phyloP scores from a whole-genome alignment of 164 flowering plant species.

The Macadamia tetraphylla region DNA sequence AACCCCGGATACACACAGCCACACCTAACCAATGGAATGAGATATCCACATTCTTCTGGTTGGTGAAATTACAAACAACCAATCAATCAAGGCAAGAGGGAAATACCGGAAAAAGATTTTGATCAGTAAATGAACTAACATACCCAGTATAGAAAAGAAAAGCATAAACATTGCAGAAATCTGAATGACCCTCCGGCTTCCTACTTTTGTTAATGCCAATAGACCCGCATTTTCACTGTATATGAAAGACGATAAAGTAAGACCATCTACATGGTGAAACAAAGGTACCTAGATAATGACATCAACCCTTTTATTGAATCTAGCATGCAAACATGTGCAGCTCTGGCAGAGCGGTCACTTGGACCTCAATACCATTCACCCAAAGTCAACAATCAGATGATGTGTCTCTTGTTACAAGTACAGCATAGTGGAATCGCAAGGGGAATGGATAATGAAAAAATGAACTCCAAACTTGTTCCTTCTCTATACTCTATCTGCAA shows the following conservation, averaged over 20 bases:
- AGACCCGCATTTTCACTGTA: constrained; percentile 77
- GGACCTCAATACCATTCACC: not conserved
- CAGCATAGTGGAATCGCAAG: not conserved
- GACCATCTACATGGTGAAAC: not conserved
- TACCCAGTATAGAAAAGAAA: constrained; percentile 65
- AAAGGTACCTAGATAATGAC: not conserved
- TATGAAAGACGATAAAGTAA: constrained; percentile 1
- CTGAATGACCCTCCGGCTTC: constrained; percentile 71
- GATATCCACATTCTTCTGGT: constrained; percentile 28
- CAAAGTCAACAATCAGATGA: constrained; percentile 24
- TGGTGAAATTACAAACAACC: not conserved
- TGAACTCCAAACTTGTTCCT: too few relatives aligned
- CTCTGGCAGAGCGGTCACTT: not conserved
- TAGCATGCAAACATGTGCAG: not conserved
- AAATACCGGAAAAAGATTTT: constrained; percentile 13
- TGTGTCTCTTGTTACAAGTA: not conserved
- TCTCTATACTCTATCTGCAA: too few relatives aligned
- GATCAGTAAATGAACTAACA: constrained; percentile 7
- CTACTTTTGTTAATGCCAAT: constrained; percentile 66
- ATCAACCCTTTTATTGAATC: not conserved
- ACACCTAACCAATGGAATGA: too few relatives aligned
- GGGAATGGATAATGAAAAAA: not conserved
- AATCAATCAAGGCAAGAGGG: not conserved
- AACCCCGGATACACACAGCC: too few relatives aligned
- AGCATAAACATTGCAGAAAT: constrained; percentile 71